phyloP scores from a whole-genome alignment of 1,139 yeast species.

The Yamadazyma trypodendri region DNA sequence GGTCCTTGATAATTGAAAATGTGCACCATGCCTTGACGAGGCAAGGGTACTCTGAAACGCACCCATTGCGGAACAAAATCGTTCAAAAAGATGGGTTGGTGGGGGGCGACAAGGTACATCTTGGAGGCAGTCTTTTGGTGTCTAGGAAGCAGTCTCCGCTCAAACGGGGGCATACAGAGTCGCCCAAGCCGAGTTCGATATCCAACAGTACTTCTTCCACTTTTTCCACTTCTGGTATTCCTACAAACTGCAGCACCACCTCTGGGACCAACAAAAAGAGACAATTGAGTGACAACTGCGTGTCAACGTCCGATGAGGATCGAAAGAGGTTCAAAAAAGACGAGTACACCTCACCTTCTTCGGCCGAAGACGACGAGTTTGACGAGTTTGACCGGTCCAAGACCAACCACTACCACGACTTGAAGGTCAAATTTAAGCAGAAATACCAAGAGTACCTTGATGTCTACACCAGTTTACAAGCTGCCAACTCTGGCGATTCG shows the following conservation, averaged over 20 bases:
- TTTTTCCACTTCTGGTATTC: too few relatives aligned
- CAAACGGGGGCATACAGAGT: constrained; percentile 15
- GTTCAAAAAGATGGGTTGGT: constrained; percentile 20
- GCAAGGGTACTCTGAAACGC: constrained; percentile 45
- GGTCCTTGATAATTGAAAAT: constrained; percentile 32
- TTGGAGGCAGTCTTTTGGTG: constrained; percentile 20
- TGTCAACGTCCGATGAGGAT: constrained; percentile 19
- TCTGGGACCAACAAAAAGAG: too few relatives aligned
- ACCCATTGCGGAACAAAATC: constrained; percentile 42
- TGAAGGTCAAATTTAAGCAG: constrained; percentile 35
- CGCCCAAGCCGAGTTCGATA: constrained; percentile 11
- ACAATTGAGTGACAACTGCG: constrained; percentile 15
- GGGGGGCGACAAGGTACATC: constrained; percentile 3
- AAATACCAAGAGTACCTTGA: constrained; percentile 41
- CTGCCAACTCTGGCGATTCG: constrained; percentile 13
- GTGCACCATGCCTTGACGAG: constrained; percentile 42
- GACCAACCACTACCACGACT: constrained; percentile 23
- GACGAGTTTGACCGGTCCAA: constrained; percentile 14
- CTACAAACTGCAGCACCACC: neutral
- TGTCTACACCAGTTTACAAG: constrained; percentile 26
- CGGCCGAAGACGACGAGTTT: constrained; percentile 24
- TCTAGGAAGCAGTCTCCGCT: constrained; percentile 15
- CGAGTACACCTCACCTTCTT: constrained; percentile 30
- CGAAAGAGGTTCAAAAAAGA: constrained; percentile 15
- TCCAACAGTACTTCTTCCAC: too few relatives aligned